These are phyloP conservation scores for Pseudogymnoascus sp. DNA, from an alignment of 2,329 filamentous ascomycete species.

Conservation along the genomic window DNA sequence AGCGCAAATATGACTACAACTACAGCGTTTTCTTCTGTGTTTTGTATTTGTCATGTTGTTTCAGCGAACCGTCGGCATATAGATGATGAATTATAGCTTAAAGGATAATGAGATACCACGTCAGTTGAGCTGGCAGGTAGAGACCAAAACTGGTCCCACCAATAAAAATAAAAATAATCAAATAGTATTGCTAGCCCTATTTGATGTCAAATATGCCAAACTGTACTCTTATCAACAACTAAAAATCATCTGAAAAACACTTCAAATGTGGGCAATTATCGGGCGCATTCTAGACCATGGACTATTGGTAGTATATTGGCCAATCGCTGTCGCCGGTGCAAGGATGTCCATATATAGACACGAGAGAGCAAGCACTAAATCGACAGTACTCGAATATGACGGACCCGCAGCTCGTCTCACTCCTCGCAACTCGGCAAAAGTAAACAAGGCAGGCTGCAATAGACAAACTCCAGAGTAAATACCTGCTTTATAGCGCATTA, in stretches of 20 bases:
- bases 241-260: background rate
- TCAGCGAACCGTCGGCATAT: constrained; percentile 1
- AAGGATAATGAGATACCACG: background rate
- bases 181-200: background rate
- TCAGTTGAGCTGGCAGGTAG: constrained; percentile 1
- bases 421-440: background rate
- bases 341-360: constrained; percentile 7
- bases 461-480: background rate
- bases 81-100: constrained; percentile 5
- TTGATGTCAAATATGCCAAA: background rate
- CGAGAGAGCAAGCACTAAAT: background rate
- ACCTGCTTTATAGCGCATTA: background rate
- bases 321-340: background rate
- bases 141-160: background rate
- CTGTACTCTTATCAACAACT: background rate
- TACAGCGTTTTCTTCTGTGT: background rate
- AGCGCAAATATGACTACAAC: background rate
- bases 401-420: background rate
- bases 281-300: background rate
- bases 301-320: background rate
- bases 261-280: background rate
- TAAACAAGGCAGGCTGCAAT: background rate
- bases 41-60: constrained; percentile 7
- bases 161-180: background rate
- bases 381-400: background rate